Evolutionary conservation across 306 rosid genomes (phyloP).

Genomic region (Ziziphus jujuba): DNA sequence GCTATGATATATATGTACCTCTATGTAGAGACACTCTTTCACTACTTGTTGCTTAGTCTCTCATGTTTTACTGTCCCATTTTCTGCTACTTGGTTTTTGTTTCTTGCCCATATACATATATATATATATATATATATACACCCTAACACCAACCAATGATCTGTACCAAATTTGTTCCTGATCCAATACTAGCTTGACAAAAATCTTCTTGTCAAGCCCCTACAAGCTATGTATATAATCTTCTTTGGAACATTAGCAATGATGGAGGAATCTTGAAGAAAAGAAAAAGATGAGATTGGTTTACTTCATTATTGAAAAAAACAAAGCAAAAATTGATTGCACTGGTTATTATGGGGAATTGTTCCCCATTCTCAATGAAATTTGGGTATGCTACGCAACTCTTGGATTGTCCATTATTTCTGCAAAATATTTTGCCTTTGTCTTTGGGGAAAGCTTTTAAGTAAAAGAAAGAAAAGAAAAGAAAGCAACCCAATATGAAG

Average conservation of each 20-base stretch:
- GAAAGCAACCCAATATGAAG: conserved; percentile 14
- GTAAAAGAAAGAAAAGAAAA: not conserved
- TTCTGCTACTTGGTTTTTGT: conserved; percentile 25
- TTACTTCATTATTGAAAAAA: not conserved
- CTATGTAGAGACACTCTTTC: conserved; percentile 25
- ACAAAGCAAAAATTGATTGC: conserved; percentile 19
- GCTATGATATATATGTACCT: conserved; percentile 46
- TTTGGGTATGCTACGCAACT: conserved; percentile 2
- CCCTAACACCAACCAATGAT: conserved; percentile 17
- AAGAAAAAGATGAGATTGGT: conserved; percentile 8
- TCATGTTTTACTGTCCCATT: conserved; percentile 11
- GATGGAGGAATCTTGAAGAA: conserved; percentile 29
- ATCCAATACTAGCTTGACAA: conserved; percentile 40
- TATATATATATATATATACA: not conserved
- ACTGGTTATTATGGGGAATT: conserved; percentile 5
- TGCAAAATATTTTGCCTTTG: not conserved
- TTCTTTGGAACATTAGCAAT: conserved; percentile 2
- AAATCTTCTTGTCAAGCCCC: conserved; percentile 32
- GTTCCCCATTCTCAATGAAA: not conserved
- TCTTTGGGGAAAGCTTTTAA: not conserved
- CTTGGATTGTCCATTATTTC: not conserved
- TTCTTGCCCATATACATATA: conserved; percentile 17
- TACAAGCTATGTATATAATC: conserved; percentile 6
- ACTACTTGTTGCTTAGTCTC: conserved; percentile 34
- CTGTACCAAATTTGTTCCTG: conserved; percentile 24